phyloP scores from a whole-genome alignment of 2,329 filamentous ascomycete species.

The Aspergillus ochraceoroseus region DNA sequence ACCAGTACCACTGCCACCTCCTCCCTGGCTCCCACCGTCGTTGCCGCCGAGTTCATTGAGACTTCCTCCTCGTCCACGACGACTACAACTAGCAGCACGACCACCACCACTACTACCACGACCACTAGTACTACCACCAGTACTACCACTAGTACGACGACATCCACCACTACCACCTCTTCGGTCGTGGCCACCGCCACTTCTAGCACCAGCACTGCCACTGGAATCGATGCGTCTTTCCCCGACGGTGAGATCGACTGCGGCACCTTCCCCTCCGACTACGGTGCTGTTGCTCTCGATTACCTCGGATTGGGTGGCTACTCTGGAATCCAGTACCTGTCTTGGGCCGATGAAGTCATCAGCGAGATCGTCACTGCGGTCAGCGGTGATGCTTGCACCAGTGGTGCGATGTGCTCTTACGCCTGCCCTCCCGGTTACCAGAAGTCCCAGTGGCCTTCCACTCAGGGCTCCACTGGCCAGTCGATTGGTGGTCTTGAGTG shows the following conservation, averaged over 20 bases:
- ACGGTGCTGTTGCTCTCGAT: slow-evolving; percentile 67
- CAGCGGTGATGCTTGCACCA: slow-evolving; percentile 56
- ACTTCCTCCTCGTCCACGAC: slow-evolving; percentile 33
- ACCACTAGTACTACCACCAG: slow-evolving; percentile 18
- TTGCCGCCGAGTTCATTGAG: slow-evolving; percentile 51
- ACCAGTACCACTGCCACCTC: slow-evolving; percentile 29
- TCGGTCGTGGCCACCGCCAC: slow-evolving; percentile 22
- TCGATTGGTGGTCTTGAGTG: slow-evolving; percentile 86
- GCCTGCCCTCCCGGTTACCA: slow-evolving; percentile 86
- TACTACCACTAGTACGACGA: slow-evolving; percentile 27
- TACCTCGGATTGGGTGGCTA: slow-evolving; percentile 70
- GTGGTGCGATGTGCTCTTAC: slow-evolving; percentile 79
- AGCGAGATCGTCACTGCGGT: slow-evolving; percentile 61
- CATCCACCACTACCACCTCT: slow-evolving; percentile 18
- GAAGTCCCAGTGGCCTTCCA: slow-evolving; percentile 81
- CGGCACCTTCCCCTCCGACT: slow-evolving; percentile 67
- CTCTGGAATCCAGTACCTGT: slow-evolving; percentile 69
- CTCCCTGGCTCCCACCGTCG: slow-evolving; percentile 35
- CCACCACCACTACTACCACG: slow-evolving; percentile 29
- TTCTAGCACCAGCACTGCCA: slow-evolving; percentile 33
- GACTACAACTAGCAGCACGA: slow-evolving; percentile 24
- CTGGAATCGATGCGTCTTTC: slow-evolving; percentile 64
- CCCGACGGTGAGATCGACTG: slow-evolving; percentile 70
- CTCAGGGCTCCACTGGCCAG: slow-evolving; percentile 73
- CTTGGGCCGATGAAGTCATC: slow-evolving; percentile 53